phyloP scores from a whole-genome alignment of 2,329 filamentous ascomycete genomes.

The Epichloe uncinata region DNA sequence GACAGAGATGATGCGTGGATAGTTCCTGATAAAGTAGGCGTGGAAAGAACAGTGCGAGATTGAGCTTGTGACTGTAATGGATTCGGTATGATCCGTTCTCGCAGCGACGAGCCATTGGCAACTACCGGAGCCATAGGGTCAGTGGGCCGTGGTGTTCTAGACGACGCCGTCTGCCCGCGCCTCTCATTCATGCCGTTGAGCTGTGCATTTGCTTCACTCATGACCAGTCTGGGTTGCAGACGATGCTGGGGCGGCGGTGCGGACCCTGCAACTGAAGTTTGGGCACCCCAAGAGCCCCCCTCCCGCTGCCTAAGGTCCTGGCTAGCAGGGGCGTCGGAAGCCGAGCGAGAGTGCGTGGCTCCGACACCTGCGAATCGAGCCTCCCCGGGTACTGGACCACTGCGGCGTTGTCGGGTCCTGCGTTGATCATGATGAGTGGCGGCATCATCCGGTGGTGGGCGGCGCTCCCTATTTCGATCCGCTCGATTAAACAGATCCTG shows the following conservation, averaged over 20 bases:
- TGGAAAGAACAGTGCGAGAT: neutral
- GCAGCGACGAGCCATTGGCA: conserved; percentile 3
- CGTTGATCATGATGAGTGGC: conserved; percentile 15
- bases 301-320: neutral
- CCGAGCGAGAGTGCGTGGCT: neutral
- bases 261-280: neutral
- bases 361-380: neutral
- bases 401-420: conserved; percentile 16
- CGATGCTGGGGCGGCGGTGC: neutral
- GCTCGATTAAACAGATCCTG: conserved; percentile 8
- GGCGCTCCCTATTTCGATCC: conserved; percentile 10
- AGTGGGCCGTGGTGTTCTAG: neutral
- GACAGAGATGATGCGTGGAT: neutral
- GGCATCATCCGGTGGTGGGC: conserved; percentile 16
- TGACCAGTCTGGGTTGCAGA: neutral
- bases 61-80: neutral
- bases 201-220: neutral
- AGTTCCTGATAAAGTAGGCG: neutral
- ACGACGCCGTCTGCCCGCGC: neutral
- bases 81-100: conserved; percentile 1
- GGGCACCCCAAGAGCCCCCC: neutral
- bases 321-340: neutral
- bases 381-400: conserved; percentile 4
- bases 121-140: neutral
- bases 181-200: neutral